Evolutionary conservation across 1,284 basidiomycete species (phyloP).

Genomic region (Papiliotrema laurentii): DNA sequence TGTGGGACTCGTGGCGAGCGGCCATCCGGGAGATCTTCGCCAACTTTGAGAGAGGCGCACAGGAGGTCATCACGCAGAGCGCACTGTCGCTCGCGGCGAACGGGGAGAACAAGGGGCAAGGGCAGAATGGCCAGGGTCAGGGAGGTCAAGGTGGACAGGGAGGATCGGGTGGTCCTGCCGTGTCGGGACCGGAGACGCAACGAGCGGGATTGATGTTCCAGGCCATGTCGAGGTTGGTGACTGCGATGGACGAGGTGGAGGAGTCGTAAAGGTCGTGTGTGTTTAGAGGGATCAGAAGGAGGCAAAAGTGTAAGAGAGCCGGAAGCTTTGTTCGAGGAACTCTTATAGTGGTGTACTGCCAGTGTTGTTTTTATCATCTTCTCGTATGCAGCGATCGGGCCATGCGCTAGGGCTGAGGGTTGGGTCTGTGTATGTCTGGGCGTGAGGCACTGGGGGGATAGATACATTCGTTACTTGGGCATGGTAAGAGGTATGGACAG

Average conservation of each 20-base stretch:
- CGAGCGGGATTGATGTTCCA: conserved; percentile 46
- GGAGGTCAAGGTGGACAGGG: background rate
- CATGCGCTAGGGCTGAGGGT: too few relatives aligned
- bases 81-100: conserved; percentile 11
- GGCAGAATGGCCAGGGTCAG: background rate
- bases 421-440: too few relatives aligned
- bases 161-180: background rate
- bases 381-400: too few relatives aligned
- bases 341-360: too few relatives aligned
- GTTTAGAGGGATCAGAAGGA: too few relatives aligned
- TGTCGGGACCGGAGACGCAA: conserved; percentile 37
- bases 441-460: too few relatives aligned
- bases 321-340: too few relatives aligned
- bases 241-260: conserved; percentile 49
- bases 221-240: conserved; percentile 41
- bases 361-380: too few relatives aligned
- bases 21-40: conserved; percentile 44
- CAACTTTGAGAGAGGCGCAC: conserved; percentile 40
- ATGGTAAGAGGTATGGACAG: too few relatives aligned
- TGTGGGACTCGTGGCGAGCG: conserved; percentile 48
- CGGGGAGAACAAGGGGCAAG: background rate
- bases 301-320: too few relatives aligned
- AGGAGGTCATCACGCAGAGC: conserved; percentile 40
- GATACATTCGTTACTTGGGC: too few relatives aligned
- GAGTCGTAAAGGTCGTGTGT: conserved; percentile 1